Percentiles rank a stretch among this genome's conserved stretches.
Conservation (phyloP, 208 protist genomes). For the Acanthamoeba triangularis region DNA sequence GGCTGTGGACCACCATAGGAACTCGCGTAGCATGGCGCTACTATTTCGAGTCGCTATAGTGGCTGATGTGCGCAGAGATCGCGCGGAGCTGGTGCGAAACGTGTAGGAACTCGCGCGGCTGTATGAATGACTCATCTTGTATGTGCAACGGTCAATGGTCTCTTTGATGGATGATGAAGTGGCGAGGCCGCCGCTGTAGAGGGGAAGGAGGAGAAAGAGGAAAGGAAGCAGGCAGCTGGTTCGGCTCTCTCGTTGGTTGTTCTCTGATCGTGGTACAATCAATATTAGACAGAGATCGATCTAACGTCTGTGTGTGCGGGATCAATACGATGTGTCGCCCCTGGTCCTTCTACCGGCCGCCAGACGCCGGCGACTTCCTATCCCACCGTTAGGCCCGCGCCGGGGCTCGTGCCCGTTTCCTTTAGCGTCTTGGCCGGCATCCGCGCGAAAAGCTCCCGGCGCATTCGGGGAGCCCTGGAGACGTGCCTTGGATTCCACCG, state of each 20-base stretch:
- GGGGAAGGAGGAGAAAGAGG: background rate
- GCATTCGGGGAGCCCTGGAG: background rate
- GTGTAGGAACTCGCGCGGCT: constrained; percentile 44
- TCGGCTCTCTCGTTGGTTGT: background rate
- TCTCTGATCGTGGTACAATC: too few relatives aligned
- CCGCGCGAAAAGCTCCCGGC: background rate
- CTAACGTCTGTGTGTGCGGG: background rate
- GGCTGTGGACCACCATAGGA: constrained; percentile 25
- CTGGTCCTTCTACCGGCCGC: too few relatives aligned
- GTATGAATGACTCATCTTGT: constrained; percentile 50
- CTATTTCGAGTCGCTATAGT: background rate
- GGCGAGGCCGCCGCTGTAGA: background rate
- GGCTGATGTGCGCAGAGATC: background rate
- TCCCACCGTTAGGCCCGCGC: background rate
- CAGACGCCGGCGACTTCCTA: background rate
- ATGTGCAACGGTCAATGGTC: background rate
- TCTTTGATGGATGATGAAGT: background rate
- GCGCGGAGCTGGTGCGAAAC: background rate
- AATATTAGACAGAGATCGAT: background rate
- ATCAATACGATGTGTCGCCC: background rate
- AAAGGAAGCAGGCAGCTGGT: too few relatives aligned
- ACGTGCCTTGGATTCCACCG: background rate
- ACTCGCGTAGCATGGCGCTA: constrained; percentile 16
- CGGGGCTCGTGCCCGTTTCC: background rate
- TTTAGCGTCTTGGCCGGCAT: background rate